Evolutionary conservation across 1,284 basidiomycete genomes (phyloP).

Genomic region (Apiotrichum gamsii): DNA sequence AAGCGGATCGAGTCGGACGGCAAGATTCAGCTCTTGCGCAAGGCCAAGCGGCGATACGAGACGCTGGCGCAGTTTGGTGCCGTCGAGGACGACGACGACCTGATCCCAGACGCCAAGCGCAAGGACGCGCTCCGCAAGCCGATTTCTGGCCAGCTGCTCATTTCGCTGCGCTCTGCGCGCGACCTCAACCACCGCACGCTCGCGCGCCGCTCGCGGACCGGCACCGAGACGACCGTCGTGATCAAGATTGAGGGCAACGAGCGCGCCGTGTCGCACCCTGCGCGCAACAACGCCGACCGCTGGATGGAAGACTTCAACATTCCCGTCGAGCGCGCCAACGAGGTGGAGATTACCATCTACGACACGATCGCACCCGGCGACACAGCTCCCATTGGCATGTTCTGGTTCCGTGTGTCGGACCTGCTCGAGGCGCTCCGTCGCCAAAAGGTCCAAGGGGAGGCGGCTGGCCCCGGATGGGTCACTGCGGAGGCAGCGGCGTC

Average conservation of each 20-base stretch:
- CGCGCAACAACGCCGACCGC: slow-evolving; percentile 84
- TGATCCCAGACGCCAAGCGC: slow-evolving; percentile 68
- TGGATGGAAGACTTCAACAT: slow-evolving; percentile 99
- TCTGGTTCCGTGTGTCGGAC: slow-evolving; percentile 94
- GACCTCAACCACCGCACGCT: slow-evolving; percentile 93
- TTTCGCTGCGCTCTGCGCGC: slow-evolving; percentile 80
- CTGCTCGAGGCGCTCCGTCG: slow-evolving; percentile 89
- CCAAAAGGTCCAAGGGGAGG: slow-evolving; percentile 79
- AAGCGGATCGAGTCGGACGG: slow-evolving; percentile 91
- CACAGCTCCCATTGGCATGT: slow-evolving; percentile 84
- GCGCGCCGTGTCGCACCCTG: slow-evolving; percentile 82
- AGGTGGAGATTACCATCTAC: slow-evolving; percentile 94
- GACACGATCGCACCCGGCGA: slow-evolving; percentile 78
- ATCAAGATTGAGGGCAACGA: slow-evolving; percentile 96
- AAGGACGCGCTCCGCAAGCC: slow-evolving; percentile 89
- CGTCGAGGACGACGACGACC: slow-evolving; percentile 62
- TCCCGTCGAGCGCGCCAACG: slow-evolving; percentile 93
- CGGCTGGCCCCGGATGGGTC: slow-evolving; percentile 75
- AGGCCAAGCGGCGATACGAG: slow-evolving; percentile 93
- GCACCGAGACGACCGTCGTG: slow-evolving; percentile 79
- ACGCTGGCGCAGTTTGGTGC: slow-evolving; percentile 87
- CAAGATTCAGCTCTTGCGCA: slow-evolving; percentile 88
- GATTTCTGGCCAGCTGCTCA: slow-evolving; percentile 83
- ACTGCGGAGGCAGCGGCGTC: slow-evolving; percentile 59
- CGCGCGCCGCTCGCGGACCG: slow-evolving; percentile 65